A percentile compares a stretch with the other conserved stretches of the same genome.
Conservation (phyloP, 139 green algal genomes). For the Microglena sp. region DNA sequence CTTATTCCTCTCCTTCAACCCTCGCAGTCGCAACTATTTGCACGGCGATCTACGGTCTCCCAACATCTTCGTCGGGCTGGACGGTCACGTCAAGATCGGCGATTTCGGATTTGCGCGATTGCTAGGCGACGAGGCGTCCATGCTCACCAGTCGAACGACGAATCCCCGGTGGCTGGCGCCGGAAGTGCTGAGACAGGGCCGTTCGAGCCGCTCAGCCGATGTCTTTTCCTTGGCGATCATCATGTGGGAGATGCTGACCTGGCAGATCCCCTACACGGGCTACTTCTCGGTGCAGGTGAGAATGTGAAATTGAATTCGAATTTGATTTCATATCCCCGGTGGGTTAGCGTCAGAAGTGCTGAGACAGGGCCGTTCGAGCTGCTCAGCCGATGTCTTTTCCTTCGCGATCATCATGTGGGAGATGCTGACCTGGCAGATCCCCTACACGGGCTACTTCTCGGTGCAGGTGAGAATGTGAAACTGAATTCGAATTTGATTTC, state of each 20-base stretch:
- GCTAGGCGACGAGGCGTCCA: constrained; percentile 9
- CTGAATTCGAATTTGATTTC: no score
- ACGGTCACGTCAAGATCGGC: constrained; percentile 33
- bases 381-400: constrained; percentile 11
- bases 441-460: constrained; percentile 16
- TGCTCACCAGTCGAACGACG: constrained; percentile 3
- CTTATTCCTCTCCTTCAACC: constrained; percentile 80
- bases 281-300: constrained; percentile 18
- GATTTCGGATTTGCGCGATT: constrained; percentile 23
- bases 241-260: constrained; percentile 31
- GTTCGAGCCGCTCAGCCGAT: constrained; percentile 1
- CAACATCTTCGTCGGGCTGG: constrained; percentile 34
- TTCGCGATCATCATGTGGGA: constrained; percentile 29
- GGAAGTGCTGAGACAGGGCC: constrained; percentile 1
- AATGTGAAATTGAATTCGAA: no score
- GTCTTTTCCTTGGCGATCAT: constrained; percentile 23
- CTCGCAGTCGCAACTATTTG: constrained; percentile 25
- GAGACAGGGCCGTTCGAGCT: not conserved
- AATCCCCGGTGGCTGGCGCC: constrained; percentile 28
- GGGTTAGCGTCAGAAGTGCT: no score
- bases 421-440: constrained; percentile 24
- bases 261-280: constrained; percentile 19
- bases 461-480: constrained; percentile 19
- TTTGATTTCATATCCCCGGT: no score
- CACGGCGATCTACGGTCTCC: constrained; percentile 36